Evolutionary conservation across 1,139 yeast genomes (phyloP), one percentile per base, ranked within the genome.

Genomic region (Arxiozyma heterogenica): DNA sequence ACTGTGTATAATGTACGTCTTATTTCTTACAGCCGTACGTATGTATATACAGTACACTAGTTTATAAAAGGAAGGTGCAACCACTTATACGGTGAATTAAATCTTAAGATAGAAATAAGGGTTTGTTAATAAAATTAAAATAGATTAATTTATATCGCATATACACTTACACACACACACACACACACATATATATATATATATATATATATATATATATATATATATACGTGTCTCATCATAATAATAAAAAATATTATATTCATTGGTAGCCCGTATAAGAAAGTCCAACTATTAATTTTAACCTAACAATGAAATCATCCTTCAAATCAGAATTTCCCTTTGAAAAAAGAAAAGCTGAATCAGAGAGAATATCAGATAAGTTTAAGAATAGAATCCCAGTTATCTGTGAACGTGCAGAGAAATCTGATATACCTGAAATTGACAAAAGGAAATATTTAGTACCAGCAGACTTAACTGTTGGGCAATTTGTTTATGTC

Each of bases 401-500:
- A 12, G 97, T 87, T 39, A 93, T 93, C 66, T 94, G 98, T 72
- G 98, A 93, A 74, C 87, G 91, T 75, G 98, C 93, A 47, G 98
- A 91, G 73, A 93, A 93, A 73, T 86, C 96, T 51, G 98, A 93
- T 70, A 88, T 93, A 61, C 95, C 95, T 53, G 94, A 91, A 64
- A 90, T 93, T 68, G 98, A 93, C 73, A 93, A 93, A 79, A 86
- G 96, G 72, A 93, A 93, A 75, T 93, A 93, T 69, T 80, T 93
- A 64, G 98, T 93, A 12, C 98, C 98, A 12, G 86, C 93, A 41
- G 98, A 94, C 71, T 79, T 93, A 66, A 89, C 98, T 0, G 96
- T 93, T 57, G 98, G 98, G 43, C 98, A 93, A 72, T 91, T 93
- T 75, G 98, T 93, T 53, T 93, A 93, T 67, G 98, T 93, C 57